These are phyloP conservation scores for Triticum turgidum DNA, from an alignment of 176 grass and related monocot species.

Conservation along the genomic window DNA sequence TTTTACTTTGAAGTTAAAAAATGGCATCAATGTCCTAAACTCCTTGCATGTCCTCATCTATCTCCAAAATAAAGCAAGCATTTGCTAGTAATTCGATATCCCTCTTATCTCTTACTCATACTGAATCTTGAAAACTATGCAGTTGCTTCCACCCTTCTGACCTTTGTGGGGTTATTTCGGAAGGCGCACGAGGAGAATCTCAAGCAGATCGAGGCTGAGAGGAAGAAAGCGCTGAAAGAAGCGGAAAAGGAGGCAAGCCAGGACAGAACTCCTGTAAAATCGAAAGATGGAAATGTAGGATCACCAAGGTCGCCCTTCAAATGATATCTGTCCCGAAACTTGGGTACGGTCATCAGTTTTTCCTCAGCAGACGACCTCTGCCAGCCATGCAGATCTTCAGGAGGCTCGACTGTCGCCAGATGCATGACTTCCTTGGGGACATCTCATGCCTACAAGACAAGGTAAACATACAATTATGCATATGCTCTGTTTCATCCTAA, in stretches of 20 bases:
- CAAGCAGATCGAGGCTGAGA: conserved; percentile 71
- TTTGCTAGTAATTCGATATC: conserved; percentile 7
- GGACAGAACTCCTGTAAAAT: conserved; percentile 50
- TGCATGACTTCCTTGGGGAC: conserved; percentile 35
- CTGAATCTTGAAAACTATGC: conserved; percentile 42
- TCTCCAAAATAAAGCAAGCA: not conserved
- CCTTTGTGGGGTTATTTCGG: conserved; percentile 74
- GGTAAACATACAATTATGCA: not conserved
- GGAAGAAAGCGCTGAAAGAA: conserved; percentile 86
- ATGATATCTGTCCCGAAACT: conserved; percentile 19
- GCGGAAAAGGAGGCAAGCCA: conserved; percentile 72
- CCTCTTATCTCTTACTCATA: conserved; percentile 13
- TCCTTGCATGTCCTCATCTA: conserved; percentile 11
- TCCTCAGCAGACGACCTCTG: conserved; percentile 2
- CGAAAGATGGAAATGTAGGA: conserved; percentile 38
- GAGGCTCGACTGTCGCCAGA: conserved; percentile 22
- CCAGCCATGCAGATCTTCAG: conserved; percentile 25
- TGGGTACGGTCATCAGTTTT: not conserved
- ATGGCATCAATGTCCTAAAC: not conserved
- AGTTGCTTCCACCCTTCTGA: conserved; percentile 82
- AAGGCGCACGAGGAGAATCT: conserved; percentile 84
- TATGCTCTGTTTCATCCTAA: conserved; percentile 2
- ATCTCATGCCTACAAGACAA: conserved; percentile 2
- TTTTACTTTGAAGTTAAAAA: not conserved
- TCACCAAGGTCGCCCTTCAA: conserved; percentile 47